Percentiles rank a stretch among this genome's conserved stretches.
Conservation (phyloP, 805 yeast genomes). For the Spathaspora boniae region DNA sequence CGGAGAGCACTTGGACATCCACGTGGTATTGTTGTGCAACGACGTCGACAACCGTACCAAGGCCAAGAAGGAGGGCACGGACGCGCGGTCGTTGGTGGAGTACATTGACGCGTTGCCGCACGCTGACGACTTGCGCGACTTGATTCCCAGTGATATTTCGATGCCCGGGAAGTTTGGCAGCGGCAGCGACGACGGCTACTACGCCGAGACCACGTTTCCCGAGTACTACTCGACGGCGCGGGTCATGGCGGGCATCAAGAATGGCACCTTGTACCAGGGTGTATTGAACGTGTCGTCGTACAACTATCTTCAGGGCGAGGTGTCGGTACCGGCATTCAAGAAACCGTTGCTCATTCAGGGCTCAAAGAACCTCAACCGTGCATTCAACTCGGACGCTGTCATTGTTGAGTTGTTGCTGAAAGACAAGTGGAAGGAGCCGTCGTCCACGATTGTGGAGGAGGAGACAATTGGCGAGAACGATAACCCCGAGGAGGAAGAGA, state of each 20-base stretch:
- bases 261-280: slow-evolving; percentile 87
- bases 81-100: slow-evolving; percentile 57
- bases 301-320: slow-evolving; percentile 84
- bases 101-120: slow-evolving; percentile 71
- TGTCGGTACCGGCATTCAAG: slow-evolving; percentile 66
- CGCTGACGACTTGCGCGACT: slow-evolving; percentile 70
- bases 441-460: slow-evolving; percentile 76
- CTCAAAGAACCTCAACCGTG: slow-evolving; percentile 79
- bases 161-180: slow-evolving; percentile 16
- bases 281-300: slow-evolving; percentile 74
- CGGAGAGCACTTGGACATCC: slow-evolving; percentile 58
- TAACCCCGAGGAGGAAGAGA: slow-evolving; percentile 48
- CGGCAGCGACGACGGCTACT: slow-evolving; percentile 37
- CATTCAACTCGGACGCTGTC: slow-evolving; percentile 89
- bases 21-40: slow-evolving; percentile 64
- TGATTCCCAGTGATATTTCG: slow-evolving; percentile 50
- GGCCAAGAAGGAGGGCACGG: slow-evolving; percentile 52
- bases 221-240: slow-evolving; percentile 79
- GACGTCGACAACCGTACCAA: slow-evolving; percentile 64
- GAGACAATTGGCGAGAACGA: slow-evolving; percentile 57
- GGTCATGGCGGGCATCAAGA: slow-evolving; percentile 85
- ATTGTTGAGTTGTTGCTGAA: slow-evolving; percentile 87
- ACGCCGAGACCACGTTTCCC: slow-evolving; percentile 58
- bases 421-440: slow-evolving; percentile 83
- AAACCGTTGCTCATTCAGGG: slow-evolving; percentile 84